Evolutionary conservation across 352 stramenopile genomes (phyloP), one percentile per base, ranked within the genome.

Genomic region (Phytophthora cryptogea): DNA sequence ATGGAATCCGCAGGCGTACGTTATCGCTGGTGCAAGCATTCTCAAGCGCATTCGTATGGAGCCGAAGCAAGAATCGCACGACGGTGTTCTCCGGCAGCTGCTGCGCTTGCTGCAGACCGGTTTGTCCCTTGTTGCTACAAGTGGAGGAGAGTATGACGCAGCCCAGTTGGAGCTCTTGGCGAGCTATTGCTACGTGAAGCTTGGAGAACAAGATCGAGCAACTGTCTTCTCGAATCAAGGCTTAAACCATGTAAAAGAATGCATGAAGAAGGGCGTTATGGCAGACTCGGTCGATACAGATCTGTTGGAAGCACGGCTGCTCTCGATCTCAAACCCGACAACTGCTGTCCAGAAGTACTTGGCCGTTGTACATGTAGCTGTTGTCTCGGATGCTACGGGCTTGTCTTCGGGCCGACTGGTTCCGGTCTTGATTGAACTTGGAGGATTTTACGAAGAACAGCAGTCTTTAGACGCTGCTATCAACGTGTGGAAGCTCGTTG

Each of bases 401-500:
- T 5, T 28, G 43, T 64, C 28, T 28, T 52, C 55, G 2, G 30
- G 66, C 8, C 43, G 66, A 46, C 41, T 83, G 13, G 47, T 85
- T 20, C 48, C 70, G 40, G 74, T 88, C n/a, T 58, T 92, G 39
- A 67, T 73, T 33, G 80, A 92, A 43, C 57, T 92, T 26, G 83
- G 73, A 9, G 75, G 63, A 0, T 17, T 86, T 23, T 88, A 85
- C 45, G 83, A 92, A 54, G 67, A 78, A 31, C 20, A 68, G 8
- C 59, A 73, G 2, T 53, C 64, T 3, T 55, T 78, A 26, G 76
- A 92, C 41, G 60, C 65, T 20, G 83, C 83, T 5, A 73, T 89
- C 32, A 82, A 77, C 17, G 66, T 88, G 54, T 92, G 83, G 83
- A 88, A 87, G 54, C 70, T 75, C 23, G 57, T 90, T 30, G 52